phyloP scores from a whole-genome alignment of 108 stramenopile species.

The Mayamaea pseudoterrestris region DNA sequence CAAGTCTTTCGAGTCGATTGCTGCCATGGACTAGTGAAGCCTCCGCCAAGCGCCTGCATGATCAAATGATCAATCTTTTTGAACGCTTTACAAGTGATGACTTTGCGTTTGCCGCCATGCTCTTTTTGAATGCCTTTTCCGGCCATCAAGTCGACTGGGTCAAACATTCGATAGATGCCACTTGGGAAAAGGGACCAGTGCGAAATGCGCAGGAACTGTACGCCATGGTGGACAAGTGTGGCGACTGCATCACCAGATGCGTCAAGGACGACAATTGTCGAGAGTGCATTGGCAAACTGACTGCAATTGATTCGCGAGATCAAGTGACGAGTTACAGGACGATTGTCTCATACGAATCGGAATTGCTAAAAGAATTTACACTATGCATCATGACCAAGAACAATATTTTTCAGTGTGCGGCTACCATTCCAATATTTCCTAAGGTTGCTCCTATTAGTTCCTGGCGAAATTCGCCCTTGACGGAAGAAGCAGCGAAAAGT shows the following conservation, averaged over 20 bases:
- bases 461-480: constrained; percentile 66
- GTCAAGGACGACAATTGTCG: constrained; percentile 62
- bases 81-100: constrained; percentile 53
- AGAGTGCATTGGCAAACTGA: constrained; percentile 53
- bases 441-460: constrained; percentile 36
- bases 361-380: constrained; percentile 72
- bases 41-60: constrained; percentile 38
- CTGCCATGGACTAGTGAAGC: constrained; percentile 58
- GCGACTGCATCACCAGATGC: constrained; percentile 49
- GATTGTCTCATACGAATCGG: constrained; percentile 88
- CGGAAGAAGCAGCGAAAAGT: constrained; percentile 38
- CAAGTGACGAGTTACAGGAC: constrained; percentile 86
- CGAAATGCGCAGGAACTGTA: constrained; percentile 67
- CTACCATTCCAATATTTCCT: constrained; percentile 57
- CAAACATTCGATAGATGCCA: constrained; percentile 56
- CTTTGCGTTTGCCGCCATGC: constrained; percentile 53
- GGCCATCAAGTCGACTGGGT: constrained; percentile 45
- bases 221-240: constrained; percentile 66
- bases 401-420: constrained; percentile 78
- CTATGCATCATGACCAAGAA: constrained; percentile 89
- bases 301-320: constrained; percentile 58
- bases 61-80: constrained; percentile 46
- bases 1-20: constrained; percentile 21
- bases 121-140: constrained; percentile 63
- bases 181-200: constrained; percentile 79